Conservation (phyloP, 768 basidiomycete species). For the Mycena albidolilacea region DNA sequence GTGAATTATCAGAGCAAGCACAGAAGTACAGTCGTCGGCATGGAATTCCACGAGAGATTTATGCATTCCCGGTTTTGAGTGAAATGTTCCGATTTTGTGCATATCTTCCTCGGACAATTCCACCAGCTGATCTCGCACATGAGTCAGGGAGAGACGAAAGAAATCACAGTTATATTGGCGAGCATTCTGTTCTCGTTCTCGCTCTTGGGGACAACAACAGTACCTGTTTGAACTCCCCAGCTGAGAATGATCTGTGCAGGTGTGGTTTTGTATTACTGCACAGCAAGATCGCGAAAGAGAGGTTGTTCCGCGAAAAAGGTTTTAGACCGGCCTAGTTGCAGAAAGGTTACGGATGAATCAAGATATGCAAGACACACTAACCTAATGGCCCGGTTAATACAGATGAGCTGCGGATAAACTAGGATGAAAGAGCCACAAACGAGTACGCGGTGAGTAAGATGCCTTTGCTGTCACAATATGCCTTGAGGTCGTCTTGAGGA, state of each 20-base stretch:
- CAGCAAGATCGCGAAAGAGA: slow-evolving; percentile 51
- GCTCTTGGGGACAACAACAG: slow-evolving; percentile 63
- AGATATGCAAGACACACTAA: background rate
- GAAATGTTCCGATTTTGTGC: slow-evolving; percentile 17
- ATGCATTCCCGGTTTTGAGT: slow-evolving; percentile 31
- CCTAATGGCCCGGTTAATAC: slow-evolving; percentile 40
- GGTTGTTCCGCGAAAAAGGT: slow-evolving; percentile 52
- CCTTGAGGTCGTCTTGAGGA: slow-evolving; percentile 63
- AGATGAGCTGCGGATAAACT: too few species aligned
- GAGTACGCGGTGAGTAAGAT: slow-evolving; percentile 58
- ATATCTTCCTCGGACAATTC: slow-evolving; percentile 29
- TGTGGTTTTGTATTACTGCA: slow-evolving; percentile 51
- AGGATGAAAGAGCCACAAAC: background rate
- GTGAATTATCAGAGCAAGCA: background rate
- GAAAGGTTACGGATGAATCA: slow-evolving; percentile 48
- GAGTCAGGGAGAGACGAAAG: background rate
- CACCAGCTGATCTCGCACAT: slow-evolving; percentile 16
- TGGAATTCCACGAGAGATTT: slow-evolving; percentile 32
- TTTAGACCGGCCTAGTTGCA: slow-evolving; percentile 41
- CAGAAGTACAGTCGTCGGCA: slow-evolving; percentile 21
- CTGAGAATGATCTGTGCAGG: slow-evolving; percentile 70
- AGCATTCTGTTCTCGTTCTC: slow-evolving; percentile 28
- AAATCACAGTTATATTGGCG: slow-evolving; percentile 29
- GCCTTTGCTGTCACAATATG: slow-evolving; percentile 64
- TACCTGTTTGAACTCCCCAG: slow-evolving; percentile 76